Percentiles rank a stretch among this genome's conserved stretches.
phyloP scores from a whole-genome alignment of 2,329 filamentous ascomycete genomes.

The Mycocentrospora acerina region DNA sequence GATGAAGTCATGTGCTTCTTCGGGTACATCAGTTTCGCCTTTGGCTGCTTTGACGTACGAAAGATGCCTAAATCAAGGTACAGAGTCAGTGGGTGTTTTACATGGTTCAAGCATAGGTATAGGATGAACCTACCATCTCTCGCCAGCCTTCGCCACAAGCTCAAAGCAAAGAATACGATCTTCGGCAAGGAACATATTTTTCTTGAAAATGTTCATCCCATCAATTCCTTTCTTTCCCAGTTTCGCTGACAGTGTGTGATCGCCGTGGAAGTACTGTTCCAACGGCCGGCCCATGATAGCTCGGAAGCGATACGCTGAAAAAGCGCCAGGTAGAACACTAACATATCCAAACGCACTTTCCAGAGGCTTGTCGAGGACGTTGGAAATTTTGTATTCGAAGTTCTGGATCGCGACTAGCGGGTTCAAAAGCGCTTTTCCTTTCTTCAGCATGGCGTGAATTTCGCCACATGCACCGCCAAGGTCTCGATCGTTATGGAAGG shows the following conservation, averaged over 20 bases:
- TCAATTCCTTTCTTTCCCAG: slow-evolving; percentile 98
- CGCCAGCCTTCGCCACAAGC: slow-evolving; percentile 5
- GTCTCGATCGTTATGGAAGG: slow-evolving; percentile 99
- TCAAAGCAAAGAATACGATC: slow-evolving; percentile 99
- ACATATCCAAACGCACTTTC: slow-evolving; percentile 98
- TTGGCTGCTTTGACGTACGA: slow-evolving; percentile 95
- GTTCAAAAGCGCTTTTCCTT: slow-evolving; percentile 84
- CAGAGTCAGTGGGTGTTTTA: background rate
- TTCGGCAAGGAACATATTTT: slow-evolving; percentile 99
- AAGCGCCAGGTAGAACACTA: slow-evolving; percentile 95
- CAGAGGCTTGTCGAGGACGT: slow-evolving; percentile 96
- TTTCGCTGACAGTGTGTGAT: slow-evolving; percentile 90
- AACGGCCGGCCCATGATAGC: slow-evolving; percentile 97
- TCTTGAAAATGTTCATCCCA: slow-evolving; percentile 99
- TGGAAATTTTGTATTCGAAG: slow-evolving; percentile 99
- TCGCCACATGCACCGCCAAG: slow-evolving; percentile 98
- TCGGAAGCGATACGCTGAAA: slow-evolving; percentile 96
- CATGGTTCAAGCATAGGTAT: no score
- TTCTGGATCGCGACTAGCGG: slow-evolving; percentile 97
- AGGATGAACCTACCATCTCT: slow-evolving; percentile 5
- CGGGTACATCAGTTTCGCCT: slow-evolving; percentile 94
- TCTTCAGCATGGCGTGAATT: slow-evolving; percentile 94
- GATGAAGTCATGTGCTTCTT: slow-evolving; percentile 93
- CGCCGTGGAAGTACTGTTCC: slow-evolving; percentile 99
- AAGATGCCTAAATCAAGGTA: no score